Evolutionary conservation across 441 rosid species (phyloP).

Genomic region (Adansonia madagascariensis): DNA sequence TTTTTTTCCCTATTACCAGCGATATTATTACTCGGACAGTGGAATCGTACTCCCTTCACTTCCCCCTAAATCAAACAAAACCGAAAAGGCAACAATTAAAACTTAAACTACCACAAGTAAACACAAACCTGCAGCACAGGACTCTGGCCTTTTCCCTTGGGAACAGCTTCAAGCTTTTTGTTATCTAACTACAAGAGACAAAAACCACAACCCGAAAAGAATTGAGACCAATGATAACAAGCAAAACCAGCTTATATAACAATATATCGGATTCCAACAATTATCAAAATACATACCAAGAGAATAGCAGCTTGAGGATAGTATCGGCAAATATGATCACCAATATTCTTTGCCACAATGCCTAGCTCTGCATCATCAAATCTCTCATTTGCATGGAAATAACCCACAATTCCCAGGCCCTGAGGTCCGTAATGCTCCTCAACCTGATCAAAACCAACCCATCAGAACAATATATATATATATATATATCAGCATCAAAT

Average conservation of each 20-base stretch:
- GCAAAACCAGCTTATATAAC: not conserved
- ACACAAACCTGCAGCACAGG: constrained; percentile 79
- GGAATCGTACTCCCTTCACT: not conserved
- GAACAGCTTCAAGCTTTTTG: constrained; percentile 71
- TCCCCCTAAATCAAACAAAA: not conserved
- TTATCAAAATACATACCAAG: constrained; percentile 51
- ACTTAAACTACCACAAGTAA: not conserved
- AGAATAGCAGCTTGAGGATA: constrained; percentile 75
- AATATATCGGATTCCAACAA: not conserved
- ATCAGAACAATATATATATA: not conserved
- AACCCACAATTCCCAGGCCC: constrained; percentile 78
- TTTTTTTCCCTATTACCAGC: not conserved
- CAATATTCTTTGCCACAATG: constrained; percentile 76
- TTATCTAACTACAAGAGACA: constrained; percentile 67
- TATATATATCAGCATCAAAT: not conserved
- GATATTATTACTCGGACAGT: not conserved
- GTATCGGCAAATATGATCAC: constrained; percentile 79
- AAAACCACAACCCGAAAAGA: not conserved
- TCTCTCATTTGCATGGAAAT: constrained; percentile 89
- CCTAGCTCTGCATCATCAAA: constrained; percentile 74
- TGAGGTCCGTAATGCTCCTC: constrained; percentile 74
- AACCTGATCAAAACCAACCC: constrained; percentile 49
- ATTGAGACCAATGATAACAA: constrained; percentile 10
- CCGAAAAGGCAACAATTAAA: constrained; percentile 14
- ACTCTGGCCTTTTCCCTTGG: constrained; percentile 62